Base-by-base conservation (phyloP, 129 eudicot genomes). In the Helianthus tuberosus region DNA sequence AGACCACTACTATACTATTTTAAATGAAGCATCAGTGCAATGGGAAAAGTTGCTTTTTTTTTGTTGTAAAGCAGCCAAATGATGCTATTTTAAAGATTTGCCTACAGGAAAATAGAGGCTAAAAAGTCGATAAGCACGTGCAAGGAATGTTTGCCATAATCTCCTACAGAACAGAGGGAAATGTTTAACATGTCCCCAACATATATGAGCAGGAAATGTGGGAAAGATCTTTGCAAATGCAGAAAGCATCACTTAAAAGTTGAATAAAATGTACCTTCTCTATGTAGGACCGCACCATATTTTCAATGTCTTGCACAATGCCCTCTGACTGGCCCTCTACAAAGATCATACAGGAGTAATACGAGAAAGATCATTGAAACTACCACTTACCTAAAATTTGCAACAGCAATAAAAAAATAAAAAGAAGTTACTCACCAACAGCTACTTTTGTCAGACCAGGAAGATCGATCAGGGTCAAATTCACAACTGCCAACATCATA, bases 371-470 rank as follows among this genome's bases (percentile, higher is more conserved):
- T 43, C 8, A 61, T 11, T 49, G 7, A 64, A 62, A 77, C 52
- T 11, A 51, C 43, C 23, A 58, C 44, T 27, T 68, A 54, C 29
- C 27, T 41, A 78, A 79, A 43, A 17, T n/a, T 1, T 43, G 36
- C 25, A 10, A 14, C 8, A 11, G 12, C 13, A 47, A 36, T 13
- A 43, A 43, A 32, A 52, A 51, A 75, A 46, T 69, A 69, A 44
- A 14, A 66, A 66, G 66, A 66, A 44, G n/a, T 20, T 39, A 75
- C 98, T 94, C 55, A 94, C 98, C 98, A 73, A 94, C 87, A 75
- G 97, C 98, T 27, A 94, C 96, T 78, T 94, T 94, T 75, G 98
- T 94, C 39, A 90, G 91, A 9, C 98, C 52, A 48, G n/a, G n/a
- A 48, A 48, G 52, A 12, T 48, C n/a, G 11, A 48, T 48, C 52